Evolutionary conservation across 257 asterid genomes (phyloP).

Genomic region (Capsicum chinense): DNA sequence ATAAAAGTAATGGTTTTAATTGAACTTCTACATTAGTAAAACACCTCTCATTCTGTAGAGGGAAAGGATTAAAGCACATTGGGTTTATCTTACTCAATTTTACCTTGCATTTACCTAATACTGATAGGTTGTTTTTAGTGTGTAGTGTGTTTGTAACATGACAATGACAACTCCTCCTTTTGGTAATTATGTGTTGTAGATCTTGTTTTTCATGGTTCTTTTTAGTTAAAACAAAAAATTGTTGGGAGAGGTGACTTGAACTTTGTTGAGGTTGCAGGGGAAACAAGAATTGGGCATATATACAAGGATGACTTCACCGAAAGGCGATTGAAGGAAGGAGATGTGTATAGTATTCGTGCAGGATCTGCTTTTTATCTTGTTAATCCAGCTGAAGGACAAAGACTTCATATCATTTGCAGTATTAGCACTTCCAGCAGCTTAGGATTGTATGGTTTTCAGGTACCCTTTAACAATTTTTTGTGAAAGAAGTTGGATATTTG

Average conservation of each 20-base stretch:
- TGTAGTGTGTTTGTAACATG: background rate
- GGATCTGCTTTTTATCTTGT: conserved; percentile 84
- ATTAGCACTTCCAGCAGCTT: conserved; percentile 59
- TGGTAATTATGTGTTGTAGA: too few species aligned
- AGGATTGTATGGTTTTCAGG: conserved; percentile 66
- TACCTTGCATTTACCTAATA: background rate
- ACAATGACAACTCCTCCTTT: background rate
- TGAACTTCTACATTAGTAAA: too few species aligned
- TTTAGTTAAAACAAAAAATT: background rate
- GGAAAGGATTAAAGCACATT: background rate
- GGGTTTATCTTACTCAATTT: background rate
- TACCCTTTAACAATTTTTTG: conserved; percentile 7
- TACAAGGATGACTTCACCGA: conserved; percentile 78
- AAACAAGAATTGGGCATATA: conserved; percentile 73
- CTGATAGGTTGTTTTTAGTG: background rate
- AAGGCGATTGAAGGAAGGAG: conserved; percentile 62
- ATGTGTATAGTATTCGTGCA: conserved; percentile 66
- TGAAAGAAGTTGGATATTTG: background rate
- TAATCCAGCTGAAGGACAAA: conserved; percentile 64
- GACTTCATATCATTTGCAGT: conserved; percentile 77
- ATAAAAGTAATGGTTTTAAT: too few species aligned
- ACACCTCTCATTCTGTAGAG: background rate
- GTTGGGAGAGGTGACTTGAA: background rate
- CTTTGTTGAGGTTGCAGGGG: conserved; percentile 54
- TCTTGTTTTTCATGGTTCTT: too few species aligned